Evolutionary conservation across 192 early-diverging fungal genomes (phyloP), one percentile per base, ranked within the genome.

Genomic region (Linnemannia exigua): DNA sequence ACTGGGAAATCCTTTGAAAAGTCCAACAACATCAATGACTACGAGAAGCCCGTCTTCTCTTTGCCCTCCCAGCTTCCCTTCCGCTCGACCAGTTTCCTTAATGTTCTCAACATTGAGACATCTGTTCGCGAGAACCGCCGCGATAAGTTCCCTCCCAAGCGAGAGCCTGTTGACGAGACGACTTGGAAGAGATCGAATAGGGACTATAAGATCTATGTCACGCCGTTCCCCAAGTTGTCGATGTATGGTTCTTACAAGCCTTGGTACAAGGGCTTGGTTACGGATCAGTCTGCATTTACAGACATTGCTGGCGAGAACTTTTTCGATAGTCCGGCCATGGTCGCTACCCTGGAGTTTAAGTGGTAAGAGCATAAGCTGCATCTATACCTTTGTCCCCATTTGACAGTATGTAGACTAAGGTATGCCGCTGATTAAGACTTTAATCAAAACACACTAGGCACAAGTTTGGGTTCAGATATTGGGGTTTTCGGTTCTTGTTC

Each of bases 321-420:
- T 50, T 86, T 86, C 36, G 84, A 86, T 28, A 86, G 84, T 74
- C 84, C 84, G 6, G 84, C 84, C 46, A 86, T 86, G 84, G 72
- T 86, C 25, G 77, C 84, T 1, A 86, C 78, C 8, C 48, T 86
- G 3, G 78, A 76, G 58, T 86, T 80, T 54, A 86, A 86, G 67
- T 86, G 84, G 84, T 80, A 61, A 79, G 63, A 37, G 33, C 22
- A 35, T n/a, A 35, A 5, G n/a, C 58, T 58, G 67, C 20, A 19
- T 58, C 25, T 5, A 2, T n/a, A 14, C 25, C 5, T 58, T 50
- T 41, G 41, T 44, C 9, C 9, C 41, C 9, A 6, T 9, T 44
- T 44, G 25, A 71, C 25, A 2, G 5, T 35, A 20, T 81, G 70
- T 28, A n/a, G n/a, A n/a, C n/a, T n/a, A n/a, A n/a, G n/a, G 14